Evolutionary conservation across 106 monocot genomes (phyloP).

Genomic region (Vanilla planifolia): DNA sequence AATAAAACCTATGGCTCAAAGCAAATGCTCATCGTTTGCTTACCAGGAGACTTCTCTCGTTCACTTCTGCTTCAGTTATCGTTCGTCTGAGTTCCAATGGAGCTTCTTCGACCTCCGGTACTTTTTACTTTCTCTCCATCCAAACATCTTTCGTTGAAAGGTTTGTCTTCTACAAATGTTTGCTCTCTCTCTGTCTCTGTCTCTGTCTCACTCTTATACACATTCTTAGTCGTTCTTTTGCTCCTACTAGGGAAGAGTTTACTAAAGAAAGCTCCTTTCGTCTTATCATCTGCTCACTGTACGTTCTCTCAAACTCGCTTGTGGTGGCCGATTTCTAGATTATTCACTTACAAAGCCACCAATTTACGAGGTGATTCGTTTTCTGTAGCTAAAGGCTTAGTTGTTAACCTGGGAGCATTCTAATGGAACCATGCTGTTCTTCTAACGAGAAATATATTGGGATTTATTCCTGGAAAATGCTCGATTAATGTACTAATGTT

Average conservation of each 20-base stretch:
- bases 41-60: background rate
- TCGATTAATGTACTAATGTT: too few species aligned
- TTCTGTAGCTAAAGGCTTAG: background rate
- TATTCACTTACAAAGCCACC: background rate
- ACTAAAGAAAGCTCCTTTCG: background rate
- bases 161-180: background rate
- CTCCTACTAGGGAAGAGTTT: constrained; percentile 4
- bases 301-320: background rate
- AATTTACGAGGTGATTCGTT: constrained; percentile 4
- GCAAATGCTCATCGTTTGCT: background rate
- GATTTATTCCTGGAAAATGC: too few species aligned
- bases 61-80: background rate
- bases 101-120: constrained; percentile 13
- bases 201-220: background rate
- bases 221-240: background rate
- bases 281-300: background rate
- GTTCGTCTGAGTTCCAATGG: constrained; percentile 5
- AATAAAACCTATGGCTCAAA: background rate
- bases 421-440: background rate
- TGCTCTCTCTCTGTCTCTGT: background rate
- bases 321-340: constrained; percentile 2
- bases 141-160: constrained; percentile 1
- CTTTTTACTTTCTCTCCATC: background rate
- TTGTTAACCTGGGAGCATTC: background rate
- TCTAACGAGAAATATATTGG: too few species aligned